Conservation (phyloP, 2,329 filamentous ascomycete species). For the Diaporthe amygdali region DNA sequence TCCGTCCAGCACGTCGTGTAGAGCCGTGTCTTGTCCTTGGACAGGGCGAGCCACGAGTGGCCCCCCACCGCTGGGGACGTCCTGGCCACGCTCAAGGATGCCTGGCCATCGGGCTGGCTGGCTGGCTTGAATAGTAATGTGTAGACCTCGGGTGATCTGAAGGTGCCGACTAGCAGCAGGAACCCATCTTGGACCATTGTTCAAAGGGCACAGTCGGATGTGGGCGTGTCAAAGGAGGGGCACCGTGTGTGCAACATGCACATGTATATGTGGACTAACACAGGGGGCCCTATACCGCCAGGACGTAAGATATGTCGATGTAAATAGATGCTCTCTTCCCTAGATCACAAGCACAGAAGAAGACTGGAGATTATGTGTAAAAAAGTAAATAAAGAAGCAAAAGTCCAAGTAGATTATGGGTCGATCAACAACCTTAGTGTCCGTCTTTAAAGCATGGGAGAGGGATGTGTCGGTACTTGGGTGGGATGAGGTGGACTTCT, state of each 20-base stretch:
- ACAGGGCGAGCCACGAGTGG: slow-evolving; percentile 29
- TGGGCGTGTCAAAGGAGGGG: background rate
- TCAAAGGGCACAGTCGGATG: background rate
- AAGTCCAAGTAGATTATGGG: background rate
- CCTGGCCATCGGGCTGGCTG: background rate
- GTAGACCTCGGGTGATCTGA: slow-evolving; percentile 20
- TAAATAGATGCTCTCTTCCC: background rate
- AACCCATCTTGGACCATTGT: slow-evolving; percentile 20
- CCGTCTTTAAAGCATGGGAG: background rate
- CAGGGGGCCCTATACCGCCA: background rate
- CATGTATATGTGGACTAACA: background rate
- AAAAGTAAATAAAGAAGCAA: background rate
- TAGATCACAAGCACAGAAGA: background rate
- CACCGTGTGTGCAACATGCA: background rate
- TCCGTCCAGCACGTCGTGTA: slow-evolving; percentile 27
- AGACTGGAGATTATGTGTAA: background rate
- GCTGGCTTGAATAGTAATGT: slow-evolving; percentile 21
- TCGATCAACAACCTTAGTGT: slow-evolving; percentile 7
- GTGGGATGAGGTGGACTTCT: slow-evolving; percentile 4
- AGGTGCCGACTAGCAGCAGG: slow-evolving; percentile 24
- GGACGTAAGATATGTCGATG: background rate
- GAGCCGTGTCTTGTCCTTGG: slow-evolving; percentile 22
- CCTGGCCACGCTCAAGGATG: slow-evolving; percentile 18
- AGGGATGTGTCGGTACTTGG: background rate
- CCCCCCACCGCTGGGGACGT: slow-evolving; percentile 20